A percentile compares a stretch with the other conserved stretches of the same genome.
phyloP scores from a whole-genome alignment of 2,329 filamentous ascomycete genomes.

The Thyridium curvatum region DNA sequence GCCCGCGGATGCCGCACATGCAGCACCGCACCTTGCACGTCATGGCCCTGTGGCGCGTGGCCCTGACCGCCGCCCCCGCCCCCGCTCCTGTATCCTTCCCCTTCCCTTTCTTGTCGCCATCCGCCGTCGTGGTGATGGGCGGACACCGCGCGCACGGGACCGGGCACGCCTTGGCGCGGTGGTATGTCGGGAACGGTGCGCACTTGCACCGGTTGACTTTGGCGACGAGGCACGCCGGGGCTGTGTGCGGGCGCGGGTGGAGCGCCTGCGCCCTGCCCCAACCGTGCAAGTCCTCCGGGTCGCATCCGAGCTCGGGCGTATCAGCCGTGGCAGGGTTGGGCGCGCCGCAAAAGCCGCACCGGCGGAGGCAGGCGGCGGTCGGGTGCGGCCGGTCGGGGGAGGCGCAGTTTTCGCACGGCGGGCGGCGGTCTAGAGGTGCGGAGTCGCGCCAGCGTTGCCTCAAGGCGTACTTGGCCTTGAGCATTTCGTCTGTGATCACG shows the following conservation, averaged over 20 bases:
- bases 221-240: constrained; percentile 20
- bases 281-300: not conserved
- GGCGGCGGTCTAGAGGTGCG: not conserved
- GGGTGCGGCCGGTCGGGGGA: constrained; percentile 14
- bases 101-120: no score
- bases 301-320: not conserved
- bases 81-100: no score
- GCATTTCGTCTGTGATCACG: no score
- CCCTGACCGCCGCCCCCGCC: constrained; percentile 13
- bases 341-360: constrained; percentile 28
- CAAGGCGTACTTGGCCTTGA: no score
- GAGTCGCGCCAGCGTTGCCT: not conserved
- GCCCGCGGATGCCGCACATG: constrained; percentile 32
- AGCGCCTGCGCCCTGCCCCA: not conserved
- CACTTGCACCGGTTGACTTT: constrained; percentile 30
- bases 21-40: constrained; percentile 28
- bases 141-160: constrained; percentile 26
- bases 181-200: constrained; percentile 27
- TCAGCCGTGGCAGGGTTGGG: constrained; percentile 4
- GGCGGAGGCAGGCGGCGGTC: constrained; percentile 14
- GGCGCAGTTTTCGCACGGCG: constrained; percentile 23
- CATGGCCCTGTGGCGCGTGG: constrained; percentile 28
- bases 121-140: no score
- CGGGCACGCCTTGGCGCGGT: constrained; percentile 22
- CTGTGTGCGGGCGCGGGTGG: constrained; percentile 14